Evolutionary conservation across 306 rosid genomes (phyloP).

Genomic region (Dicorynia guianensis): DNA sequence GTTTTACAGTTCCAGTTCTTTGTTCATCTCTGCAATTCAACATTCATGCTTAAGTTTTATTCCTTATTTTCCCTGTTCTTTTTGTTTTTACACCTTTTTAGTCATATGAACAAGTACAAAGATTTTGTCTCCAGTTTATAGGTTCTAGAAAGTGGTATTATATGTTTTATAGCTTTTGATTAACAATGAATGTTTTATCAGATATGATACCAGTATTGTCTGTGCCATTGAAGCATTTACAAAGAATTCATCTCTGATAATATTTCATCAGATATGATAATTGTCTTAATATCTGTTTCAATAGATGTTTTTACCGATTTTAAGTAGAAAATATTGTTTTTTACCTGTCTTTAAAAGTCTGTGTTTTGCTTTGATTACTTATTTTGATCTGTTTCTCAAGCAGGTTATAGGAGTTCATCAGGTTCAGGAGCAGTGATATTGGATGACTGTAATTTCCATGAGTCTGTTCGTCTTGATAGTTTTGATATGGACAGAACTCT

Average conservation of each 20-base stretch:
- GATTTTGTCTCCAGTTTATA: slow-evolving; percentile 17
- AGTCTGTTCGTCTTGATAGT: slow-evolving; percentile 86
- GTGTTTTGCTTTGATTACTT: slow-evolving; percentile 30
- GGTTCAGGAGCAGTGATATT: slow-evolving; percentile 77
- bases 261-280: neutral
- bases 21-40: slow-evolving; percentile 8
- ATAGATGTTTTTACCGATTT: slow-evolving; percentile 32
- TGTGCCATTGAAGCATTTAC: slow-evolving; percentile 20
- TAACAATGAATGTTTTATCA: slow-evolving; percentile 17
- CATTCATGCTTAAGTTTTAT: slow-evolving; percentile 31
- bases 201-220: slow-evolving; percentile 9
- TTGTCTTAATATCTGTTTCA: slow-evolving; percentile 10
- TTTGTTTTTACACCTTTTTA: neutral
- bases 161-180: slow-evolving; percentile 29
- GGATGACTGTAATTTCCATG: slow-evolving; percentile 93
- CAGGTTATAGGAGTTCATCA: slow-evolving; percentile 74
- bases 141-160: slow-evolving; percentile 14
- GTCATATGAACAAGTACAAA: neutral
- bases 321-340: slow-evolving; percentile 27
- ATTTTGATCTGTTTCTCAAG: slow-evolving; percentile 39
- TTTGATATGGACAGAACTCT: slow-evolving; percentile 77
- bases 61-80: slow-evolving; percentile 8
- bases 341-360: slow-evolving; percentile 25
- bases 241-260: neutral
- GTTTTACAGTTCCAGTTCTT: slow-evolving; percentile 29